Evolutionary conservation across 2,329 filamentous ascomycete genomes (phyloP).

Genomic region (Botryosphaeria agaves): DNA sequence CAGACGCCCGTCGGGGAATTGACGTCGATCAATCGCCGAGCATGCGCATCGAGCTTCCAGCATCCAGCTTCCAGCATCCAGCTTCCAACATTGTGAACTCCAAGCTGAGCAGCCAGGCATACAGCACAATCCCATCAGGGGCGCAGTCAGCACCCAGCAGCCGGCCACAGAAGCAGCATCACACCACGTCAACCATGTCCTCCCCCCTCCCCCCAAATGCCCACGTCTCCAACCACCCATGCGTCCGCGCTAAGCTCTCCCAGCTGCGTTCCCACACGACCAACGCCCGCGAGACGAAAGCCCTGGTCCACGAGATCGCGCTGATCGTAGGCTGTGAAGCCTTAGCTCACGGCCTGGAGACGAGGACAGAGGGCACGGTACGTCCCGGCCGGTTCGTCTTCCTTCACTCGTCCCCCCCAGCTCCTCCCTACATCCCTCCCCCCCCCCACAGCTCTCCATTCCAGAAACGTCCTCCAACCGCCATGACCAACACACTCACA

Average conservation of each 20-base stretch:
- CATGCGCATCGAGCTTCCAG: no score
- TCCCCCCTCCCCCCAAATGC: slow-evolving; percentile 33
- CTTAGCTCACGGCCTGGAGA: slow-evolving; percentile 43
- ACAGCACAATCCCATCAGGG: no score
- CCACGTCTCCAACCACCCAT: slow-evolving; percentile 74
- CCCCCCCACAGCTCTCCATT: no score
- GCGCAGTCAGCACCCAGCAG: no score
- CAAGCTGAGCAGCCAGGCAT: no score
- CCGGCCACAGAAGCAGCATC: no score
- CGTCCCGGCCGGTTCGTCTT: not conserved
- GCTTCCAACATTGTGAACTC: no score
- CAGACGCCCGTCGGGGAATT: no score
- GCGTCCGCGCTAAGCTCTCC: slow-evolving; percentile 73
- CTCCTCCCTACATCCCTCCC: not conserved
- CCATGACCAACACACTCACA: not conserved
- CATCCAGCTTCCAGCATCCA: no score
- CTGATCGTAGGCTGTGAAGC: slow-evolving; percentile 73
- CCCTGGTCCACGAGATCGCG: slow-evolving; percentile 71
- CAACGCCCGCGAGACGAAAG: slow-evolving; percentile 58
- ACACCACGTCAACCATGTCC: no score
- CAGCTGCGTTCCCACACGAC: slow-evolving; percentile 63
- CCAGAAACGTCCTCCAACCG: no score
- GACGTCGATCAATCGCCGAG: no score
- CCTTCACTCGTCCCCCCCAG: not conserved
- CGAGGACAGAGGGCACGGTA: not conserved